Evolutionary conservation across 352 stramenopile genomes (phyloP).

Genomic region (Phytophthora melonis): DNA sequence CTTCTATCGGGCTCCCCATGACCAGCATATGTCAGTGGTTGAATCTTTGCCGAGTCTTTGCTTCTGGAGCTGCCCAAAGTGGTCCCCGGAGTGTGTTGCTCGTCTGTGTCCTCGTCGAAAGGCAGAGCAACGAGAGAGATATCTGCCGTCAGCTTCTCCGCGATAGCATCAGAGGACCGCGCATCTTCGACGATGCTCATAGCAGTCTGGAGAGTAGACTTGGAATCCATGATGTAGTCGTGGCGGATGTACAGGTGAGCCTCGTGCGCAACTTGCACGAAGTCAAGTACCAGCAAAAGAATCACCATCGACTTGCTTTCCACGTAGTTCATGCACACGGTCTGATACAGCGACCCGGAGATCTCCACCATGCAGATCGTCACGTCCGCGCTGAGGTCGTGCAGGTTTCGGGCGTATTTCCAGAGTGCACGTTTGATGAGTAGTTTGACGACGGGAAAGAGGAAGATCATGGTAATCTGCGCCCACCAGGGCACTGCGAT

Average conservation of each 20-base stretch:
- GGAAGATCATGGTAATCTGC: conserved; percentile 26
- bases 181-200: background rate
- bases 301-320: conserved; percentile 9
- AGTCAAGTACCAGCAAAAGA: conserved; percentile 21
- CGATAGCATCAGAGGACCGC: background rate
- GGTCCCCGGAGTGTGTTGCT: background rate
- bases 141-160: background rate
- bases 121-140: background rate
- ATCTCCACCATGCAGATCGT: conserved; percentile 42
- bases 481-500: conserved; percentile 7
- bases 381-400: conserved; percentile 36
- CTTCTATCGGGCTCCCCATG: background rate
- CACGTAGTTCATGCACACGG: conserved; percentile 35
- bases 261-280: conserved; percentile 20
- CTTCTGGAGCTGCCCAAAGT: background rate
- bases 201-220: conserved; percentile 11
- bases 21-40: background rate
- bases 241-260: conserved; percentile 15
- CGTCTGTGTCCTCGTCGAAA: background rate
- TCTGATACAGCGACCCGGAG: conserved; percentile 39
- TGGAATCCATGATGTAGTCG: conserved; percentile 6
- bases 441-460: conserved; percentile 30
- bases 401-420: conserved; percentile 24
- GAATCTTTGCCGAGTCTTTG: background rate
- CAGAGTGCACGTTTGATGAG: conserved; percentile 33